These are phyloP conservation scores for Cordyceps cicadae DNA, from an alignment of 2,329 filamentous ascomycete species.

Conservation along the genomic window DNA sequence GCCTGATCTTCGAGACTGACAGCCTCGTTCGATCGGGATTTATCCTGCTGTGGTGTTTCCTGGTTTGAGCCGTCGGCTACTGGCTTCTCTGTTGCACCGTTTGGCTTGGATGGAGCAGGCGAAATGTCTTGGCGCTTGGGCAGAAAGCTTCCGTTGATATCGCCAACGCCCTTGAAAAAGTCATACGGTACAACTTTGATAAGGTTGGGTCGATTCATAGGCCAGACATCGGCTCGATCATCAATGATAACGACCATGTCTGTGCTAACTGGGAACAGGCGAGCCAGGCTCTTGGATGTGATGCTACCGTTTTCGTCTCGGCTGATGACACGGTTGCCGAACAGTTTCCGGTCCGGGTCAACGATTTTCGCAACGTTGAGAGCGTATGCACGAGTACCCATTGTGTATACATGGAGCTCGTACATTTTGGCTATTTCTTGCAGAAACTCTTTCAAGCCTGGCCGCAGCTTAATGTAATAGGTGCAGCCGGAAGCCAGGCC, in stretches of 20 bases:
- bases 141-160: conserved; percentile 96
- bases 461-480: conserved; percentile 98
- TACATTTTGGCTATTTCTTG: conserved; percentile 70
- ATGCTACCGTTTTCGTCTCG: conserved; percentile 95
- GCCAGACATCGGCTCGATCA: conserved; percentile 93
- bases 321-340: conserved; percentile 90
- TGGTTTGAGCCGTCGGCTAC: conserved; percentile 12
- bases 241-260: conserved; percentile 99
- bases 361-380: conserved; percentile 86
- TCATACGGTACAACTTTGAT: conserved; percentile 94
- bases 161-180: conserved; percentile 95
- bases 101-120: conserved; percentile 21
- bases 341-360: conserved; percentile 80
- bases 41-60: conserved; percentile 51
- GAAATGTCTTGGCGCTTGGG: conserved; percentile 62
- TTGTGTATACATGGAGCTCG: conserved; percentile 97
- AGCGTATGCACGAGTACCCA: conserved; percentile 96
- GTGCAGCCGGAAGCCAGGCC: conserved; percentile 66
- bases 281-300: conserved; percentile 79
- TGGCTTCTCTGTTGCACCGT: conserved; percentile 11
- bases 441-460: conserved; percentile 74
- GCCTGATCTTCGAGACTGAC: conserved; percentile 64
- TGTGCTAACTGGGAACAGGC: conserved; percentile 90
- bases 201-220: conserved; percentile 78
- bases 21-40: conserved; percentile 67